Evolutionary conservation across 2,329 filamentous ascomycete species (phyloP).

Genomic region (Lachnellula arida): DNA sequence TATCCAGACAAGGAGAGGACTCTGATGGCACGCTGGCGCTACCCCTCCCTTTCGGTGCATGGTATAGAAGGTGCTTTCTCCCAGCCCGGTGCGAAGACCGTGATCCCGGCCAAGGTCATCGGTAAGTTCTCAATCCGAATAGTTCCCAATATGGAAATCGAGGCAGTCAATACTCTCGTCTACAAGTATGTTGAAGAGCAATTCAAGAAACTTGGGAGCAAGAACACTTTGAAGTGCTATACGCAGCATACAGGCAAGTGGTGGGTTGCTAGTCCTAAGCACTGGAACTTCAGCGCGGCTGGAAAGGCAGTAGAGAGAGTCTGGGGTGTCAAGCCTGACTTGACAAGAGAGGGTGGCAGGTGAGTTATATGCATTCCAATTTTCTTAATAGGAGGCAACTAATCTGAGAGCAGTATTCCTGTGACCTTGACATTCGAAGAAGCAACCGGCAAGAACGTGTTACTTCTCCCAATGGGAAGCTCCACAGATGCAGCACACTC

Average conservation of each 20-base stretch:
- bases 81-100: slow-evolving; percentile 90
- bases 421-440: slow-evolving; percentile 97
- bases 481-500: slow-evolving; percentile 95
- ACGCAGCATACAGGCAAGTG: slow-evolving; percentile 92
- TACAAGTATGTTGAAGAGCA: slow-evolving; percentile 77
- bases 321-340: slow-evolving; percentile 88
- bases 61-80: slow-evolving; percentile 94
- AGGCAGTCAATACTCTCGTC: slow-evolving; percentile 80
- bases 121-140: slow-evolving; percentile 99
- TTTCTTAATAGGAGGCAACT: slow-evolving; percentile 5
- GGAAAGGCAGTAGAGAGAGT: slow-evolving; percentile 95
- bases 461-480: slow-evolving; percentile 94
- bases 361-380: slow-evolving; percentile 36
- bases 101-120: slow-evolving; percentile 95
- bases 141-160: slow-evolving; percentile 94
- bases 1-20: slow-evolving; percentile 84
- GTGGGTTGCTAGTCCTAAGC: slow-evolving; percentile 97
- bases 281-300: slow-evolving; percentile 97
- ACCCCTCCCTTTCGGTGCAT: slow-evolving; percentile 89
- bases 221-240: slow-evolving; percentile 81
- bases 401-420: slow-evolving; percentile 63
- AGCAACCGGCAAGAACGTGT: slow-evolving; percentile 95
- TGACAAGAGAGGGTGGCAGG: slow-evolving; percentile 93
- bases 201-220: slow-evolving; percentile 82
- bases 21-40: slow-evolving; percentile 94